Base-by-base conservation (phyloP, 192 early-diverging fungal genomes). In the Gaertneriomyces sp. region DNA sequence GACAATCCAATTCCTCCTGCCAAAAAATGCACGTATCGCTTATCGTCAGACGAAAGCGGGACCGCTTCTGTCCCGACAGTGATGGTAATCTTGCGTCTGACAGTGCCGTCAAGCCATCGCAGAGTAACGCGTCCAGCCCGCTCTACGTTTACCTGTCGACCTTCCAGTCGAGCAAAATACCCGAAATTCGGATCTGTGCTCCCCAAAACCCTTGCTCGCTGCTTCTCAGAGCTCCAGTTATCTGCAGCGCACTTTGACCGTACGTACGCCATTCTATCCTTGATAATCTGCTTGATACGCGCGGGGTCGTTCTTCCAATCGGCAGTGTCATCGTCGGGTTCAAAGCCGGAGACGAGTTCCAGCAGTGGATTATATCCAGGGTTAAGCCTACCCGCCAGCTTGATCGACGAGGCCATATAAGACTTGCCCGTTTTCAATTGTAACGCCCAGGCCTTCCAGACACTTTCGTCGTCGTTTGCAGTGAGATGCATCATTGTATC, bases 261-360 rank as follows among this genome's bases (percentile, higher is more conserved):
- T 5, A 64, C 16, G 11, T 64, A 52, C 49, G 43, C 16, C n/a
- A 44, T 42, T 53, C 53, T 64, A 7, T 10, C 49, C 12, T 38
- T 39, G 4, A 64, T 52, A 19, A 52, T 52, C 50, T 40, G n/a
- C 49, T 52, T 17, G n/a, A 12, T 19, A 12, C 17, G 62, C n/a
- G n/a, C 39, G 4, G 62, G 62, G 53, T 64, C 62, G 4, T 17
- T 10, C 62, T 53, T 64, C 62, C 62, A 52, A 25, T 64, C 62
- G 17, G 25, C 62, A 4, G 4, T 38, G 6, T 47, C 50, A 53
- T 25, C 62, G 7, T 51, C 62, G 11, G 62, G 62, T 1, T 47
- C 62, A 52, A 64, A 64, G 46, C 50, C 20, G 14, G 6, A 6
- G 53, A 25, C n/a, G 43, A 12, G 51, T 52, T 52, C 20, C 62